Evolutionary conservation across 805 yeast species (phyloP), one percentile per base, ranked within the genome.

Genomic region (Metschnikowia koreensis): DNA sequence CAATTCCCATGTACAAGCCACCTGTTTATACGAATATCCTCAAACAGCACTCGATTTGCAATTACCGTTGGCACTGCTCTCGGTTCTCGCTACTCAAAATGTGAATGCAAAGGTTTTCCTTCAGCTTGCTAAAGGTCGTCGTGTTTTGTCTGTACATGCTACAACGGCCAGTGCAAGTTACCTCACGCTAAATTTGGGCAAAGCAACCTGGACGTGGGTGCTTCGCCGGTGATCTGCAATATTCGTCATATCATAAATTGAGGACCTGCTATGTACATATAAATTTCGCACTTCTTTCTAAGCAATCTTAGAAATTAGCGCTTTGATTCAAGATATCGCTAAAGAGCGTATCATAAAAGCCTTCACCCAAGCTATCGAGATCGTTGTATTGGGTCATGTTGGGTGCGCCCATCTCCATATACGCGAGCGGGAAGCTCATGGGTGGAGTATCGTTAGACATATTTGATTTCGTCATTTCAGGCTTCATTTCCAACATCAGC

Each of bases 401-500:
- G 12, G 27, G 22, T 9, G 38, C 8, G 7, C 42, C 43, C 13
- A 43, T 17, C 3, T 44, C 49, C 34, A 38, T 38, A 33, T 48
- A 38, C 15, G 44, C 57, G 6, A 41, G 16, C 10, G 54, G 50
- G 17, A 41, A 17, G 16, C 46, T 56, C 28, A 49, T 29, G 2
- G 53, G 54, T 3, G 57, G 50, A 4, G 55, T 41, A 13, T 40
- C 41, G 27, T 41, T 46, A 42, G 39, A 52, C n/a, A 48, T 10
- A n/a, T 44, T 31, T 3, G 46, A 22, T 10, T 57, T 52, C n/a
- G 37, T 44, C 37, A 52, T 29, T 7, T 52, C 52, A 1, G 62
- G 62, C 38, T 59, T 57, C 40, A 47, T 43, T 27, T 49, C 41
- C 1, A 57, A 28, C 54, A 59, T 55, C 34, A 50, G 61, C 43